Evolutionary conservation across 495 filamentous ascomycete genomes (phyloP).

Genomic region (Podospora appendiculata): DNA sequence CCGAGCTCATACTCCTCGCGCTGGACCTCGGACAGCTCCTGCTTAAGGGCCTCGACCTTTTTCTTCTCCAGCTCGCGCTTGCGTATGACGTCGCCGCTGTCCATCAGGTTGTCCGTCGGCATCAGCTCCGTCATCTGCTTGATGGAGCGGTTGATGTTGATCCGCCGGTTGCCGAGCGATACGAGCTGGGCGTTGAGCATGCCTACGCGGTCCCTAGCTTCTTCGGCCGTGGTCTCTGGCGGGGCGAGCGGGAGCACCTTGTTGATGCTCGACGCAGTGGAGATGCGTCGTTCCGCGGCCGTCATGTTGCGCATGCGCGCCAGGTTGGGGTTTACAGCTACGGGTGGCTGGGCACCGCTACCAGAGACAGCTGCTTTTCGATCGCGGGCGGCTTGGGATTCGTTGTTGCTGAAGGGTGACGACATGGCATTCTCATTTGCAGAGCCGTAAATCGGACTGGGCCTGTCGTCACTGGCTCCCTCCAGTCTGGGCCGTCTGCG

Average conservation of each 20-base stretch:
- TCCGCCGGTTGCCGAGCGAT: conserved; percentile 55
- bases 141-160: conserved; percentile 65
- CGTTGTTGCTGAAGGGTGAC: conserved; percentile 9
- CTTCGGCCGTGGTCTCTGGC: conserved; percentile 40
- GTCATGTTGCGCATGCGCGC: conserved; percentile 5
- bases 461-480: conserved; percentile 1
- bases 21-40: conserved; percentile 71
- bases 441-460: conserved; percentile 19
- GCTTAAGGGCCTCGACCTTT: conserved; percentile 60
- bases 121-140: conserved; percentile 62
- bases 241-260: conserved; percentile 54
- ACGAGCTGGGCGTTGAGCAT: conserved; percentile 60
- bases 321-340: conserved; percentile 3
- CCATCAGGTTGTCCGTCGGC: conserved; percentile 43
- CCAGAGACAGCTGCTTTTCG: conserved; percentile 4
- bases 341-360: background rate
- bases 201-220: conserved; percentile 53
- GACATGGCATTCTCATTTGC: conserved; percentile 20
- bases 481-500: conserved; percentile 23
- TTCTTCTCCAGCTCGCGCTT: conserved; percentile 61
- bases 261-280: conserved; percentile 27
- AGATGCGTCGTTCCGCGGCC: conserved; percentile 12
- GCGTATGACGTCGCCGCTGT: conserved; percentile 33
- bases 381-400: conserved; percentile 12
- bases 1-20: conserved; percentile 81